Percentiles rank a stretch among this genome's conserved stretches.
These are phyloP conservation scores for Populus davidiana DNA, from an alignment of 345 rosid species.

Conservation along the genomic window DNA sequence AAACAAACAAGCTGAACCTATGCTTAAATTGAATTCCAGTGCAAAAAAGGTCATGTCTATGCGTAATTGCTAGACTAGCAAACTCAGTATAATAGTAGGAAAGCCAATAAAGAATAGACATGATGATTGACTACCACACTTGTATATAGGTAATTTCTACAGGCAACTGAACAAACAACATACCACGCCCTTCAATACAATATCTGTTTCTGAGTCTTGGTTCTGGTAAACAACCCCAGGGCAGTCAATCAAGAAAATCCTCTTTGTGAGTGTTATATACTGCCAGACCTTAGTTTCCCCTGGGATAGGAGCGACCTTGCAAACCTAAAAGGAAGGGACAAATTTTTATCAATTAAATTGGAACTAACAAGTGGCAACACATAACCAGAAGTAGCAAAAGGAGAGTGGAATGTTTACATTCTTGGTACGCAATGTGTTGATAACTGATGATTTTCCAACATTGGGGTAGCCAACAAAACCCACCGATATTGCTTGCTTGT, in stretches of 20 bases:
- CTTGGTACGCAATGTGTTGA: slow-evolving; percentile 90
- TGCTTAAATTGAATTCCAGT: no score
- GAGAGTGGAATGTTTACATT: slow-evolving; percentile 42
- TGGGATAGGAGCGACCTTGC: slow-evolving; percentile 98
- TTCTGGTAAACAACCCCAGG: slow-evolving; percentile 97
- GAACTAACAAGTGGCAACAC: not conserved
- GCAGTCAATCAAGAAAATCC: slow-evolving; percentile 91
- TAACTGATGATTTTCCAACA: slow-evolving; percentile 95
- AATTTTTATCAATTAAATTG: not conserved
- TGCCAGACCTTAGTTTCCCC: slow-evolving; percentile 99
- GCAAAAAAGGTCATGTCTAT: no score
- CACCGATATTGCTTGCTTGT: slow-evolving; percentile 94
- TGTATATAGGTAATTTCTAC: not conserved
- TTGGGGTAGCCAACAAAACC: slow-evolving; percentile 97
- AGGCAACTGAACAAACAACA: slow-evolving; percentile 17
- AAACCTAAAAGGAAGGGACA: slow-evolving; percentile 47
- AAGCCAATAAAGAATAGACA: not conserved
- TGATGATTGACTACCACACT: not conserved
- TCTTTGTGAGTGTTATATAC: slow-evolving; percentile 87
- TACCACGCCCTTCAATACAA: slow-evolving; percentile 97
- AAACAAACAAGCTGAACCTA: no score
- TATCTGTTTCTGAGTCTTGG: slow-evolving; percentile 82
- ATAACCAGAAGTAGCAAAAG: not conserved
- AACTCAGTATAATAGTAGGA: not conserved
- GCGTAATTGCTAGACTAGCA: no score